These are phyloP conservation scores for Yamadazyma atmosphaerica DNA, from an alignment of 1,139 yeast species.

Conservation along the genomic window DNA sequence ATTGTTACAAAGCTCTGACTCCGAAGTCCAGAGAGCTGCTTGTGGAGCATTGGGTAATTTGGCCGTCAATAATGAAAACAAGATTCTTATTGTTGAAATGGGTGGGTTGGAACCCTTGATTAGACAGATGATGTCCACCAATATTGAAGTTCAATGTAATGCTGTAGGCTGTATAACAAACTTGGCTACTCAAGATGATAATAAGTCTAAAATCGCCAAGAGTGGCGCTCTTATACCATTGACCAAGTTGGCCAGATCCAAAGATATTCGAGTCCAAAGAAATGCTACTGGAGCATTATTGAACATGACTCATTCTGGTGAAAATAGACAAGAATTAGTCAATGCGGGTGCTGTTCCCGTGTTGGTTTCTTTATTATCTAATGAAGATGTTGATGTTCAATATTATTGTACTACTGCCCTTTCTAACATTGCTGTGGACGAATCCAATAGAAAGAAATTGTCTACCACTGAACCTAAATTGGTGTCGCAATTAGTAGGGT, in stretches of 20 bases:
- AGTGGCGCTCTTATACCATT: slow-evolving; percentile 96
- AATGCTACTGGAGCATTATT: slow-evolving; percentile 97
- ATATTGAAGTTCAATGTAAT: slow-evolving; percentile 97
- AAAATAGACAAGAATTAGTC: slow-evolving; percentile 93
- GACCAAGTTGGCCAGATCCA: slow-evolving; percentile 89
- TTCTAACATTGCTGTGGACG: slow-evolving; percentile 96
- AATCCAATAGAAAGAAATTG: slow-evolving; percentile 80
- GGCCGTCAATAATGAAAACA: slow-evolving; percentile 95
- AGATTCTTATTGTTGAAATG: slow-evolving; percentile 91
- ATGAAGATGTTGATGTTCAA: slow-evolving; percentile 94
- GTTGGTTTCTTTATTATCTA: slow-evolving; percentile 80
- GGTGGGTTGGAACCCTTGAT: slow-evolving; percentile 96
- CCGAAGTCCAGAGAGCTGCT: slow-evolving; percentile 97
- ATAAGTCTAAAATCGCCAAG: slow-evolving; percentile 91
- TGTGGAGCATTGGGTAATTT: slow-evolving; percentile 97
- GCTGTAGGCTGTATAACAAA: slow-evolving; percentile 99
- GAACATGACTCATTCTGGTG: slow-evolving; percentile 97
- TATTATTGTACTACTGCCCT: slow-evolving; percentile 97
- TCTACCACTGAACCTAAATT: slow-evolving; percentile 94
- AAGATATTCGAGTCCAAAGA: slow-evolving; percentile 94
- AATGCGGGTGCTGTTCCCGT: slow-evolving; percentile 99
- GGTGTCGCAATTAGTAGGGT: slow-evolving; percentile 79
- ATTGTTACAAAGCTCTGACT: slow-evolving; percentile 80
- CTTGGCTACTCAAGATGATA: slow-evolving; percentile 97
- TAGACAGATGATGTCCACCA: slow-evolving; percentile 95